These are phyloP conservation scores for Lanmaoa rubissima DNA, from an alignment of 768 basidiomycete species.

Conservation along the genomic window DNA sequence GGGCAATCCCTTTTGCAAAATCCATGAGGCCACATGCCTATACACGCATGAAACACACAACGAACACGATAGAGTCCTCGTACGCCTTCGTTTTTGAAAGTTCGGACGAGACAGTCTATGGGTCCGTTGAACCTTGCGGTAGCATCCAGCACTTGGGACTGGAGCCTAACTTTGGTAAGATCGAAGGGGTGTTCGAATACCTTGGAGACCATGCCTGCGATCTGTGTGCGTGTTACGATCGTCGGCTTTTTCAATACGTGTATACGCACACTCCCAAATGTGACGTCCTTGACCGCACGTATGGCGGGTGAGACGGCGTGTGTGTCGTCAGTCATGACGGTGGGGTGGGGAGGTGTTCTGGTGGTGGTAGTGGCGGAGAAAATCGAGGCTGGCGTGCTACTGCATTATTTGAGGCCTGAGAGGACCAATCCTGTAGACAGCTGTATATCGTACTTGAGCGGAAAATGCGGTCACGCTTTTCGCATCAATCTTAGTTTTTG, in stretches of 20 bases:
- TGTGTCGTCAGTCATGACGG: conserved; percentile 23
- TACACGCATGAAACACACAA: conserved; percentile 2
- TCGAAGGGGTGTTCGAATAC: conserved; percentile 95
- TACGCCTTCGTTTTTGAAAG: conserved; percentile 78
- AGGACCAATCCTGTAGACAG: conserved; percentile 25
- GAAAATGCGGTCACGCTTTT: conserved; percentile 12
- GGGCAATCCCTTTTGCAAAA: conserved; percentile 69
- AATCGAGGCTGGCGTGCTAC: conserved; percentile 15
- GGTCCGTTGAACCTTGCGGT: conserved; percentile 77
- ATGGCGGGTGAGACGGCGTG: conserved; percentile 14
- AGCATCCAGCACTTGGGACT: conserved; percentile 81
- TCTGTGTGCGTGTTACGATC: conserved; percentile 36
- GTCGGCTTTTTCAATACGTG: not conserved
- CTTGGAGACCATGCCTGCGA: conserved; percentile 83
- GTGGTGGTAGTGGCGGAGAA: not conserved
- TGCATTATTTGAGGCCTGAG: conserved; percentile 23
- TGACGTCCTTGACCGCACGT: conserved; percentile 45
- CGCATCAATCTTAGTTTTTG: conserved; percentile 1
- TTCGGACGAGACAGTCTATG: conserved; percentile 80
- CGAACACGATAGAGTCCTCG: conserved; percentile 85
- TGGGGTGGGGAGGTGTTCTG: not conserved
- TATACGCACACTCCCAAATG: conserved; percentile 55
- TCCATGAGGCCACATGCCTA: not conserved
- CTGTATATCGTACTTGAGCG: conserved; percentile 17
- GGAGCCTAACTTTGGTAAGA: conserved; percentile 90